Evolutionary conservation across 139 green algal species (phyloP).

Genomic region (Volvox reticuliferus): DNA sequence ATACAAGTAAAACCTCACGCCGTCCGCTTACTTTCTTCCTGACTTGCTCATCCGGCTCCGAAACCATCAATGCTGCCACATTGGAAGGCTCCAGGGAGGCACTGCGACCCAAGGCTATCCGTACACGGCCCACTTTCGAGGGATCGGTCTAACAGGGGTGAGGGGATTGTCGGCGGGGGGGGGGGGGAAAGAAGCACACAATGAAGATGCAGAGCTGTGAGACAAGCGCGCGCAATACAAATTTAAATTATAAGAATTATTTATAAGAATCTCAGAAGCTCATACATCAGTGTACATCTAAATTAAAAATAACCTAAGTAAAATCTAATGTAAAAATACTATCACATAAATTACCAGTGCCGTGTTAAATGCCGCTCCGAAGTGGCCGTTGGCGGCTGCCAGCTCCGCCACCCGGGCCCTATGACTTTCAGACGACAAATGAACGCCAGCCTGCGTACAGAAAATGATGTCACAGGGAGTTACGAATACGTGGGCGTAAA

Average conservation of each 20-base stretch:
- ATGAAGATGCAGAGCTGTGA: no score
- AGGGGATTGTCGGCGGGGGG: no score
- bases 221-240: no score
- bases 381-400: conserved; percentile 56
- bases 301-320: no score
- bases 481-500: no score
- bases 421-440: conserved; percentile 26
- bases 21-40: conserved; percentile 33
- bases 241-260: no score
- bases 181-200: not conserved
- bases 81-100: conserved; percentile 40
- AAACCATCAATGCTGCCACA: conserved; percentile 46
- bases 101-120: not conserved
- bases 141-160: conserved; percentile 23
- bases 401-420: conserved; percentile 43
- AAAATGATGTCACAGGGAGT: no score
- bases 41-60: conserved; percentile 32
- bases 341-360: conserved; percentile 54
- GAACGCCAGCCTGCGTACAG: conserved; percentile 58
- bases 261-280: no score
- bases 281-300: no score
- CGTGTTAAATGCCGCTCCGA: conserved; percentile 55
- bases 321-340: no score
- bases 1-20: not conserved
- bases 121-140: not conserved